Evolutionary conservation across 2,329 filamentous ascomycete species (phyloP).

Genomic region (Colletotrichum higginsianum): DNA sequence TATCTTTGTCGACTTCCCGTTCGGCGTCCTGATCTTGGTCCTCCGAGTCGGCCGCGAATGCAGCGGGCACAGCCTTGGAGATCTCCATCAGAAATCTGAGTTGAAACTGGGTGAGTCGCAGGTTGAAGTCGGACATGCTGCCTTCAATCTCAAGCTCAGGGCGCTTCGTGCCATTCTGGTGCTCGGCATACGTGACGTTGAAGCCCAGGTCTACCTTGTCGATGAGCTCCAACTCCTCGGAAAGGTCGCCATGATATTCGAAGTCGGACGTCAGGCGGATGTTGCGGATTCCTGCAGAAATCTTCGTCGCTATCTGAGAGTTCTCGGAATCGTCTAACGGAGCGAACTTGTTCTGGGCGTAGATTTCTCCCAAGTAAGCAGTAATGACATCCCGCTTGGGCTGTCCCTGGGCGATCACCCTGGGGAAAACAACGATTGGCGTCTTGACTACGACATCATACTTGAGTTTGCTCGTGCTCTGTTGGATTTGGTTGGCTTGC

Average conservation of each 20-base stretch:
- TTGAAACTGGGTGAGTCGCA: constrained; percentile 91
- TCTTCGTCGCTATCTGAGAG: constrained; percentile 86
- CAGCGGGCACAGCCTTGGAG: constrained; percentile 87
- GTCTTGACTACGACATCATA: constrained; percentile 96
- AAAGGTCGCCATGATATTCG: constrained; percentile 79
- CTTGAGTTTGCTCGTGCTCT: constrained; percentile 90
- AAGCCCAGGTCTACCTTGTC: constrained; percentile 97
- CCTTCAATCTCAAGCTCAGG: constrained; percentile 95
- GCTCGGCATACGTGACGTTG: constrained; percentile 91
- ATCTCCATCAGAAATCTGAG: constrained; percentile 91
- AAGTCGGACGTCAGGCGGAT: constrained; percentile 92
- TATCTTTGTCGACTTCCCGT: constrained; percentile 77
- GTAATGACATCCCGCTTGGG: constrained; percentile 86
- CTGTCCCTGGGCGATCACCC: constrained; percentile 78
- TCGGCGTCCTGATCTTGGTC: constrained; percentile 81
- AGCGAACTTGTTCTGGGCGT: constrained; percentile 93
- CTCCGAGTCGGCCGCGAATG: constrained; percentile 83
- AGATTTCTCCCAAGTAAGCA: constrained; percentile 96
- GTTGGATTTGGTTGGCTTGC: constrained; percentile 93
- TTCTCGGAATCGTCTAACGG: constrained; percentile 83
- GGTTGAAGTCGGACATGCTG: constrained; percentile 92
- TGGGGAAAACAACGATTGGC: constrained; percentile 95
- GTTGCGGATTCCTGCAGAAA: constrained; percentile 92
- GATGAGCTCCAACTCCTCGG: constrained; percentile 95
- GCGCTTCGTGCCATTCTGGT: constrained; percentile 80